Percentiles rank a stretch among this genome's conserved stretches.
Conservation (phyloP, 148 eudicot species). For the Dianthus caryophyllus region DNA sequence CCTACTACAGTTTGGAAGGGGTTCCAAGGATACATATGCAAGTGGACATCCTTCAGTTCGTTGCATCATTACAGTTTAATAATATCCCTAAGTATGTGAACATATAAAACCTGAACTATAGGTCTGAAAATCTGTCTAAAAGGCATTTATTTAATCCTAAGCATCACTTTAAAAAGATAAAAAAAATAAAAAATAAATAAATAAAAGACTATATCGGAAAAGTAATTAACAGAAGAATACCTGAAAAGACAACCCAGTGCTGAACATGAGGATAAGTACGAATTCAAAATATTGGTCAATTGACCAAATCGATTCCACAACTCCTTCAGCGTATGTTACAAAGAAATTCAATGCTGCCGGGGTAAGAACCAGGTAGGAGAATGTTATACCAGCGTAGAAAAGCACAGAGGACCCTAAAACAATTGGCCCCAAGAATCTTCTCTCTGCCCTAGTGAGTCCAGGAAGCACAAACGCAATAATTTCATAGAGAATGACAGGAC, state of each 20-base stretch:
- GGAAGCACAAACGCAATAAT: constrained; percentile 91
- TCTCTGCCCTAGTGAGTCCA: constrained; percentile 81
- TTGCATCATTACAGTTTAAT: not conserved
- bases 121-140: not conserved
- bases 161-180: too few species aligned
- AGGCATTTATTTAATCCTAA: too few species aligned
- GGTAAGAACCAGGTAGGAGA: constrained; percentile 89
- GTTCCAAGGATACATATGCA: not conserved
- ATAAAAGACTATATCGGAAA: too few species aligned
- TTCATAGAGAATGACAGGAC: constrained; percentile 91
- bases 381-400: constrained; percentile 75
- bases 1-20: not conserved
- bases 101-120: not conserved
- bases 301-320: constrained; percentile 94
- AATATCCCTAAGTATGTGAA: not conserved
- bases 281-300: constrained; percentile 97
- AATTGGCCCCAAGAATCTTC: constrained; percentile 86
- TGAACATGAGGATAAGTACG: constrained; percentile 90
- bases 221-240: constrained; percentile 26
- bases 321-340: constrained; percentile 91
- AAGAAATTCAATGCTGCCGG: constrained; percentile 98
- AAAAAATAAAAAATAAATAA: too few species aligned
- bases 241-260: constrained; percentile 98
- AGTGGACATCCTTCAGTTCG: not conserved
- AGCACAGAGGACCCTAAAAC: constrained; percentile 89